Conservation (phyloP, 768 basidiomycete species). For the Butyriboletus loyo region DNA sequence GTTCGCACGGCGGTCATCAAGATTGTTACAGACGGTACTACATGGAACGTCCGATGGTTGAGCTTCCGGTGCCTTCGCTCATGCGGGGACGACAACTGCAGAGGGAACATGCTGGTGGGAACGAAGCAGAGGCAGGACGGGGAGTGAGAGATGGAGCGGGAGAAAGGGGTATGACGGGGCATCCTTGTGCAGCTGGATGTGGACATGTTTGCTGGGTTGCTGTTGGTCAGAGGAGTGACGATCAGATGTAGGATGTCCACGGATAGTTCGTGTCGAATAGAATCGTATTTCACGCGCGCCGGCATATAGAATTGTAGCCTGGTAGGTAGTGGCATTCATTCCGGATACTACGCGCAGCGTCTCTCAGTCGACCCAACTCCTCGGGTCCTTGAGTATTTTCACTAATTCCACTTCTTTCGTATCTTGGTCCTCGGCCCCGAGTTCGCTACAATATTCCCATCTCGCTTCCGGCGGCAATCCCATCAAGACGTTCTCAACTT, state of each 20-base stretch:
- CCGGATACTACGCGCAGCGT: not conserved
- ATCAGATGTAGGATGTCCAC: not conserved
- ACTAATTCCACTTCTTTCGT: slow-evolving; percentile 51
- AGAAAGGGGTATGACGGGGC: slow-evolving; percentile 38
- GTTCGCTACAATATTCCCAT: slow-evolving; percentile 65
- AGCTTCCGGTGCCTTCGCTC: slow-evolving; percentile 27
- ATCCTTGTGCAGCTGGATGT: slow-evolving; percentile 76
- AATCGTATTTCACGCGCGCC: no score
- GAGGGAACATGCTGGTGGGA: slow-evolving; percentile 17
- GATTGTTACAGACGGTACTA: slow-evolving; percentile 73
- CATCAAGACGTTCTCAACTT: slow-evolving; percentile 65
- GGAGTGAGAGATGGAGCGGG: not conserved
- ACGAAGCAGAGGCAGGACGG: slow-evolving; percentile 10
- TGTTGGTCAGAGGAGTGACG: slow-evolving; percentile 7
- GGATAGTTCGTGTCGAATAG: not conserved
- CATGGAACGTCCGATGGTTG: slow-evolving; percentile 52
- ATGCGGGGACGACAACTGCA: slow-evolving; percentile 23
- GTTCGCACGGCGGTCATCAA: slow-evolving; percentile 80
- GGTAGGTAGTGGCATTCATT: no score
- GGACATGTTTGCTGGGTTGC: slow-evolving; percentile 79
- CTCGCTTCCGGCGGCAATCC: slow-evolving; percentile 61
- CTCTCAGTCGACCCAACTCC: slow-evolving; percentile 10
- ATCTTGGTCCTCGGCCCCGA: slow-evolving; percentile 44
- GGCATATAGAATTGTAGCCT: not conserved
- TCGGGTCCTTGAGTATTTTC: slow-evolving; percentile 40